phyloP scores from a whole-genome alignment of 2,329 filamentous ascomycete genomes.

The Sporothrix mexicana region DNA sequence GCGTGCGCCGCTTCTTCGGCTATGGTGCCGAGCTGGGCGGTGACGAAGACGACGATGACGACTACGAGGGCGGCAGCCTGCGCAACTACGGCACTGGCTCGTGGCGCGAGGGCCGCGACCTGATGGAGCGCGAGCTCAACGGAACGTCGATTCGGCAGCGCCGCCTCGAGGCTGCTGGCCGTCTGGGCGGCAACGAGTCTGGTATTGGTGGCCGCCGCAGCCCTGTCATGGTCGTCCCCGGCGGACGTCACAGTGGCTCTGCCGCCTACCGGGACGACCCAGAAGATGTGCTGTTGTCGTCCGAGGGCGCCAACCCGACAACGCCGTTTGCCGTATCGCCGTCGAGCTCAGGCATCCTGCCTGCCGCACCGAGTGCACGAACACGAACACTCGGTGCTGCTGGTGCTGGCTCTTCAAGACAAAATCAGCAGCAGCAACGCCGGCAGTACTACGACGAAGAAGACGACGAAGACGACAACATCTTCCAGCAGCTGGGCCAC shows the following conservation, averaged over 20 bases:
- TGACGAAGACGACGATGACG: slow-evolving; percentile 71
- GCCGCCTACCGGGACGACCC: slow-evolving; percentile 30
- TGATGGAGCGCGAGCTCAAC: slow-evolving; percentile 85
- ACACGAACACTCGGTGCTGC: slow-evolving; percentile 41
- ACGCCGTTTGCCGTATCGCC: slow-evolving; percentile 54
- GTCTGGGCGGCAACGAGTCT: slow-evolving; percentile 37
- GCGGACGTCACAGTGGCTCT: slow-evolving; percentile 51
- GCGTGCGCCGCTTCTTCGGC: slow-evolving; percentile 73
- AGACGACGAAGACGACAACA: slow-evolving; percentile 71
- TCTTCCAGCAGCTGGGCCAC: slow-evolving; percentile 83
- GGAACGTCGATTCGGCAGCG: slow-evolving; percentile 63
- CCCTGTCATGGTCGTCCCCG: slow-evolving; percentile 42
- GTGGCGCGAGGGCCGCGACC: slow-evolving; percentile 88
- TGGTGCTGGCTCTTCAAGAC: slow-evolving; percentile 32
- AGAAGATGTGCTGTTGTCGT: slow-evolving; percentile 19
- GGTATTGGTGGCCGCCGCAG: slow-evolving; percentile 41
- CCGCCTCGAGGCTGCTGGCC: slow-evolving; percentile 50
- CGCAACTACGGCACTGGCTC: slow-evolving; percentile 73
- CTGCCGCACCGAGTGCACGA: slow-evolving; percentile 34
- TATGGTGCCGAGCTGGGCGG: slow-evolving; percentile 81
- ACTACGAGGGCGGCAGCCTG: slow-evolving; percentile 63
- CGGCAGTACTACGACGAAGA: slow-evolving; percentile 34
- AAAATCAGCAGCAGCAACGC: neutral
- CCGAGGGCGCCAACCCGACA: slow-evolving; percentile 44
- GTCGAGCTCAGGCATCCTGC: slow-evolving; percentile 38